These are phyloP conservation scores for Spathaspora sp. DNA, from an alignment of 805 yeast species.

Conservation along the genomic window DNA sequence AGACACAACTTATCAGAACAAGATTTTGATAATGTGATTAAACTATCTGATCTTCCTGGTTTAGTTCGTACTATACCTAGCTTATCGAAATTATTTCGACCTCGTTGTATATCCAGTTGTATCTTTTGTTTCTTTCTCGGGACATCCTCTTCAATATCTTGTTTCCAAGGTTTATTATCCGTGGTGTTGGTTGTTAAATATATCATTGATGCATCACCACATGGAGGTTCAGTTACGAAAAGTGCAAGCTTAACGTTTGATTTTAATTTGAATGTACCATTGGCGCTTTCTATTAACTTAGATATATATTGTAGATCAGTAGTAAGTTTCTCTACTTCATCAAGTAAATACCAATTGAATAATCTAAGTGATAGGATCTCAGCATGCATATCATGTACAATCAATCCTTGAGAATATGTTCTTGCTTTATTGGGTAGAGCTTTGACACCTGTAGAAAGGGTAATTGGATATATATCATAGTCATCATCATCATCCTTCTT, in stretches of 20 bases:
- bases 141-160: conserved; percentile 6
- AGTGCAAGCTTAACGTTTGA: conserved; percentile 46
- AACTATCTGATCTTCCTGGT: conserved; percentile 86
- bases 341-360: conserved; percentile 58
- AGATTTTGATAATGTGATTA: conserved; percentile 69
- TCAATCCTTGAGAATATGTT: conserved; percentile 46
- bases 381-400: conserved; percentile 89
- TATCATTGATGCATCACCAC: conserved; percentile 84
- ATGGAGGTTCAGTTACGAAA: conserved; percentile 74
- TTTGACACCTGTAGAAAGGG: conserved; percentile 81
- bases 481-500: conserved; percentile 8
- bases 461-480: conserved; percentile 31
- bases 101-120: conserved; percentile 37
- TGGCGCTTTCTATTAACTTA: conserved; percentile 12
- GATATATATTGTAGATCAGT: conserved; percentile 11
- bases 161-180: conserved; percentile 18
- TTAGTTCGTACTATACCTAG: conserved; percentile 80
- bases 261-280: conserved; percentile 26
- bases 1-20: conserved; percentile 82
- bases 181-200: conserved; percentile 15
- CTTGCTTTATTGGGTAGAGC: conserved; percentile 56
- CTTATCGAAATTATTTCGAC: conserved; percentile 54
- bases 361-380: conserved; percentile 73
- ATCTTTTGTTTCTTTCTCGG: conserved; percentile 11
- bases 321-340: conserved; percentile 35